These are phyloP conservation scores for Didymella segeticola DNA, from an alignment of 2,329 filamentous ascomycete genomes.

Conservation along the genomic window DNA sequence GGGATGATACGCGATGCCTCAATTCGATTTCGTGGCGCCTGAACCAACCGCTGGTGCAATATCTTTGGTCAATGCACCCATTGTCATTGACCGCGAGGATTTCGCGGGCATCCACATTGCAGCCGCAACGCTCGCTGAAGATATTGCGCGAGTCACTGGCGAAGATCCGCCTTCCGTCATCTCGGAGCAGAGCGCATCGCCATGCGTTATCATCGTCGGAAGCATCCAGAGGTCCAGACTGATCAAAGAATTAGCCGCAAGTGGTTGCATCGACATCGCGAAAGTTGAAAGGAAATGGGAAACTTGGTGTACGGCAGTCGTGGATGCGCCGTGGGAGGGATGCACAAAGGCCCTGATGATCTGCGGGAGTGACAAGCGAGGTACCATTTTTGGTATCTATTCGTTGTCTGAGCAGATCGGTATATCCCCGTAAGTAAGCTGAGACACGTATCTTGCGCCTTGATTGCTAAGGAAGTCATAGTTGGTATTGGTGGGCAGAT, in stretches of 20 bases:
- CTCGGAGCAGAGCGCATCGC: neutral
- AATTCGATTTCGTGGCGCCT: neutral
- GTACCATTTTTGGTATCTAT: slow-evolving; percentile 1
- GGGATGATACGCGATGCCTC: neutral
- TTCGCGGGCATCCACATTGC: neutral
- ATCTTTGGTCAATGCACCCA: neutral
- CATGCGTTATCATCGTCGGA: neutral
- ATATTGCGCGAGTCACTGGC: neutral
- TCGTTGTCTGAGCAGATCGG: slow-evolving; percentile 3
- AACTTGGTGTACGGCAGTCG: neutral
- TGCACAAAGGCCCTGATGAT: neutral
- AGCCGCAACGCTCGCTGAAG: neutral
- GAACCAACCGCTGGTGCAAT: neutral
- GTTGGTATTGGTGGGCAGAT: slow-evolving; percentile 1
- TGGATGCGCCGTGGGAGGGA: neutral
- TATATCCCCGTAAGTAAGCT: neutral
- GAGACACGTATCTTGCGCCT: neutral
- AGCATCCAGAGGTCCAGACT: neutral
- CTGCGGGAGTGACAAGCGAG: neutral
- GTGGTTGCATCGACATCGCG: neutral
- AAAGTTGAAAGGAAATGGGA: neutral
- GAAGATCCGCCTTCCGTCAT: neutral
- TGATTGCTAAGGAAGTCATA: neutral
- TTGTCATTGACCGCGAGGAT: neutral
- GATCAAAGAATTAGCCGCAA: neutral